These are phyloP conservation scores for Macadamia integrifolia DNA, from an alignment of 164 flowering plant genomes.

Conservation along the genomic window DNA sequence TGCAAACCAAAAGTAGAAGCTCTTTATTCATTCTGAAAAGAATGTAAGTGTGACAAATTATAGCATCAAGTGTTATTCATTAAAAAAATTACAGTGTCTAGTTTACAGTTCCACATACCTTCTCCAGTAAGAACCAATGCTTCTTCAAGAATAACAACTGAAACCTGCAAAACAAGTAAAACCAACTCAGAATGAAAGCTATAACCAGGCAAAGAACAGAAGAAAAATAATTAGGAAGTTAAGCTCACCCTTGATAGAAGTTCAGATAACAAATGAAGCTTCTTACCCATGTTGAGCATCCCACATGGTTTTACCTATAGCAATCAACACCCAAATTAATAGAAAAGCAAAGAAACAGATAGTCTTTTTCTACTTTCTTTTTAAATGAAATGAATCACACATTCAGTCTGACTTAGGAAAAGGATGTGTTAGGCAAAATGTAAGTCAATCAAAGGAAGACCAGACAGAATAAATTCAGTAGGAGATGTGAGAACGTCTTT, in stretches of 20 bases:
- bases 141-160: slow-evolving; percentile 37
- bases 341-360: background rate
- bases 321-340: slow-evolving; percentile 6
- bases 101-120: slow-evolving; percentile 16
- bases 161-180: slow-evolving; percentile 31
- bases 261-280: slow-evolving; percentile 43
- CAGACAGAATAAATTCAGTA: background rate
- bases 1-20: background rate
- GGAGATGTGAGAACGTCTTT: background rate
- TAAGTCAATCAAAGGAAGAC: background rate
- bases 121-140: slow-evolving; percentile 24
- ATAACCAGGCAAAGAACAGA: background rate
- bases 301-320: slow-evolving; percentile 56
- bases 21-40: background rate
- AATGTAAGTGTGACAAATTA: background rate
- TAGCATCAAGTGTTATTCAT: too few relatives aligned
- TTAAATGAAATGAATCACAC: background rate
- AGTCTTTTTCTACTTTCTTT: background rate
- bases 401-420: background rate
- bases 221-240: background rate
- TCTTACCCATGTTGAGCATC: slow-evolving; percentile 36
- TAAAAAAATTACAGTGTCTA: background rate
- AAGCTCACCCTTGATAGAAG: slow-evolving; percentile 42
- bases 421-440: background rate
- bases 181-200: background rate